Conservation (phyloP, 129 eudicot genomes). For the Pseudognaphalium luteoalbum region DNA sequence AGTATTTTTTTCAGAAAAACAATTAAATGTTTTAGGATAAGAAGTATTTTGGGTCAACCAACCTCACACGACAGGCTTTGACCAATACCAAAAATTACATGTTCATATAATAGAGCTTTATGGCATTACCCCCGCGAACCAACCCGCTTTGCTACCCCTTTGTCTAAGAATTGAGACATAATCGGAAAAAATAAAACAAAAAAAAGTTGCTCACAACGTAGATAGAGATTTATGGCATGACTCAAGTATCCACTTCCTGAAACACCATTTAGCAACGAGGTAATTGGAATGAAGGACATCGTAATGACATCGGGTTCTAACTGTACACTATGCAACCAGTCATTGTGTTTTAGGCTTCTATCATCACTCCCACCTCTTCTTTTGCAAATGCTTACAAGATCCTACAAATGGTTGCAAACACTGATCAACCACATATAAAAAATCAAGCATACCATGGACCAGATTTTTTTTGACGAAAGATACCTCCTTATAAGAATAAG, state of each 20-base stretch:
- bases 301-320: constrained; percentile 93
- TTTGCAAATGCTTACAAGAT: constrained; percentile 77
- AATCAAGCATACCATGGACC: neutral
- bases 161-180: neutral
- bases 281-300: constrained; percentile 97
- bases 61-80: neutral
- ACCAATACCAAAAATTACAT: no score
- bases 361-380: constrained; percentile 93
- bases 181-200: neutral
- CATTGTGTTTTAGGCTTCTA: constrained; percentile 53
- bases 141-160: neutral
- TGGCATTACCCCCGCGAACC: neutral
- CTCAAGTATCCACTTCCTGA: constrained; percentile 93
- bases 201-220: constrained; percentile 72
- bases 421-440: constrained; percentile 2
- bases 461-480: neutral
- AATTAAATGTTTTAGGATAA: neutral
- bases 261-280: constrained; percentile 88
- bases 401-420: constrained; percentile 45
- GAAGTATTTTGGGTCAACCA: neutral
- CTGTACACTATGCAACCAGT: constrained; percentile 89
- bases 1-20: neutral
- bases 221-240: constrained; percentile 93
- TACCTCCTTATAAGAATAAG: constrained; percentile 92
- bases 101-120: neutral